Evolutionary conservation across 1,284 basidiomycete species (phyloP).

Genomic region (Sanghuangporus weigelae): DNA sequence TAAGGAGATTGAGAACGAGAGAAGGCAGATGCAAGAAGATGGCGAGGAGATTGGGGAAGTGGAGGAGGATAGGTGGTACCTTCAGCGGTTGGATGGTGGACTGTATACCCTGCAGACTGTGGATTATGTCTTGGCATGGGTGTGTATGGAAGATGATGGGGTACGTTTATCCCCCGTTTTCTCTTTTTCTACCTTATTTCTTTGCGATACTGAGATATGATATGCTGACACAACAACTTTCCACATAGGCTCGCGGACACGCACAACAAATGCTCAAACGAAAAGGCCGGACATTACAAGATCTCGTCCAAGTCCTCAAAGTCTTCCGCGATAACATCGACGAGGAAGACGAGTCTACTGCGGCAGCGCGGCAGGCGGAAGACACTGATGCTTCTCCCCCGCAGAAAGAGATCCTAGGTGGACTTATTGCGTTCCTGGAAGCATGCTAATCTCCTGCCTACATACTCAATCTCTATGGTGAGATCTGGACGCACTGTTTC

Average conservation of each 20-base stretch:
- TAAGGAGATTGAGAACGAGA: slow-evolving; percentile 59
- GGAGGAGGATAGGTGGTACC: slow-evolving; percentile 76
- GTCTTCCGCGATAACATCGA: slow-evolving; percentile 72
- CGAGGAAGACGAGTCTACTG: slow-evolving; percentile 30
- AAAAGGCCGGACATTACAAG: slow-evolving; percentile 58
- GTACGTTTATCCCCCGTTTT: slow-evolving; percentile 41
- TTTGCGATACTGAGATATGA: not conserved
- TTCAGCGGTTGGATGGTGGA: slow-evolving; percentile 81
- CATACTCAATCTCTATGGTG: not conserved
- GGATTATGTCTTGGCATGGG: slow-evolving; percentile 93
- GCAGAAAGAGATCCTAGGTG: slow-evolving; percentile 64
- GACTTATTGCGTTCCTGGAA: slow-evolving; percentile 63
- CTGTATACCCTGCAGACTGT: slow-evolving; percentile 86
- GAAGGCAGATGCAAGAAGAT: slow-evolving; percentile 53
- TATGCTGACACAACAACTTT: slow-evolving; percentile 11
- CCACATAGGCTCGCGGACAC: slow-evolving; percentile 65
- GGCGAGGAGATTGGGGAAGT: slow-evolving; percentile 56
- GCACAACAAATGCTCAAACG: slow-evolving; percentile 69
- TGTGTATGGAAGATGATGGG: slow-evolving; percentile 97
- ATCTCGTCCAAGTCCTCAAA: slow-evolving; percentile 60
- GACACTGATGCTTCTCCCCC: slow-evolving; percentile 35
- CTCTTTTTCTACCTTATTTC: slow-evolving; percentile 12
- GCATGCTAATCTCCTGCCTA: not conserved
- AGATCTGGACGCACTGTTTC: not conserved
- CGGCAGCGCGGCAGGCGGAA: slow-evolving; percentile 24